These are phyloP conservation scores for Knoxdaviesia capensis DNA, from an alignment of 2,329 filamentous ascomycete species.

Conservation along the genomic window DNA sequence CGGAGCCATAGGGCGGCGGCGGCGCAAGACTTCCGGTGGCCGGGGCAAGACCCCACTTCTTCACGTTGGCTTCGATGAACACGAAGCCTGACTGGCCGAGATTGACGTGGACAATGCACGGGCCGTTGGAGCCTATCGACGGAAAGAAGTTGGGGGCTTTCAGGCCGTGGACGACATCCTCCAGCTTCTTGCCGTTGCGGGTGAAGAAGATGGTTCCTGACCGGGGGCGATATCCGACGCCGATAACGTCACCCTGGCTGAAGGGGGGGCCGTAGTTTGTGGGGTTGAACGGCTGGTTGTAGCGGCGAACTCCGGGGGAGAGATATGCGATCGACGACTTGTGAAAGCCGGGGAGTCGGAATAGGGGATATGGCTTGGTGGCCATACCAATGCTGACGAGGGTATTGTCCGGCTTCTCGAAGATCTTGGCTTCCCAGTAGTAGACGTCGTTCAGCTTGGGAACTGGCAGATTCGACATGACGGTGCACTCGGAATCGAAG, in stretches of 20 bases:
- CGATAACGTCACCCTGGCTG: constrained; percentile 88
- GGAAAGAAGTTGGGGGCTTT: constrained; percentile 97
- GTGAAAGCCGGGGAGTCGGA: constrained; percentile 82
- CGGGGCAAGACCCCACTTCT: constrained; percentile 96
- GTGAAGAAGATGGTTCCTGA: constrained; percentile 97
- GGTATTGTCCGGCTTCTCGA: constrained; percentile 84
- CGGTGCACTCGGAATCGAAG: constrained; percentile 93
- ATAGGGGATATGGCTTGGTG: constrained; percentile 92
- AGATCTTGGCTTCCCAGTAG: constrained; percentile 98
- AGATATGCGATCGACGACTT: constrained; percentile 84
- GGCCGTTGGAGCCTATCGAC: constrained; percentile 87
- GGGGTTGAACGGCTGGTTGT: constrained; percentile 76
- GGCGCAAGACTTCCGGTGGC: constrained; percentile 91
- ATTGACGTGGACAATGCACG: constrained; percentile 85
- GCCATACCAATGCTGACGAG: constrained; percentile 81
- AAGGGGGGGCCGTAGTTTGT: constrained; percentile 67
- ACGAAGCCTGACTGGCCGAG: constrained; percentile 97
- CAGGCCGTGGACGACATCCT: constrained; percentile 81
- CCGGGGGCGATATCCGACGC: constrained; percentile 82
- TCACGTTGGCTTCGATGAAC: constrained; percentile 97
- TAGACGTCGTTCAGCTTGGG: constrained; percentile 99
- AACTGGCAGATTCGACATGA: constrained; percentile 88
- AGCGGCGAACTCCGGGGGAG: constrained; percentile 68
- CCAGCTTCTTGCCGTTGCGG: constrained; percentile 89
- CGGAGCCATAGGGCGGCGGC: constrained; percentile 88